Base-by-base conservation (phyloP, 179 eudicot genomes). In the Amaranthus tricolor region DNA sequence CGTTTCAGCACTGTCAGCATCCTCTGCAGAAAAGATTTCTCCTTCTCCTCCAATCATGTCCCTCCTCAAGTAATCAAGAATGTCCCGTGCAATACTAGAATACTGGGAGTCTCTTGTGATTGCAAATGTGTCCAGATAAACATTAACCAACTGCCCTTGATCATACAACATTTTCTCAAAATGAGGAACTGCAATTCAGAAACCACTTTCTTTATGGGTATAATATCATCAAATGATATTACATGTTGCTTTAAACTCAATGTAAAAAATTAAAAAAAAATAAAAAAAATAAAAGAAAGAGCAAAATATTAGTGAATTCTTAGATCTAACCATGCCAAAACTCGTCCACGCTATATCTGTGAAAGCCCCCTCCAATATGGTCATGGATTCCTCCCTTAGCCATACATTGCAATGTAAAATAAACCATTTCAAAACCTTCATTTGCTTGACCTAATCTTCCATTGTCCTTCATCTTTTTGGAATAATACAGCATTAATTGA, bases 131-230 rank as follows among this genome's bases (percentile, higher is more conserved):
- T 94, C 97, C 68, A 94, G 66, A 77, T 86, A 91, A 48, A 84
- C 91, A 78, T 90, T 90, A 70, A 80, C 94, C 79, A 94, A 82
- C 67, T 94, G 98, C 74, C 98, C 98, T 79, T 94, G 96, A 76
- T 94, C 98, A 47, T 94, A 94, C 84, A 94, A 63, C 98, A 94
- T 94, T 82, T 94, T 94, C 86, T 94, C 98, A 80, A 94, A 94
- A 86, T 94, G 98, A 47, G 98, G 97, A 79, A 94, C 98, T 94
- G 96, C 84, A 82, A 74, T 63, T 10, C 15, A 62, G 40, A 53
- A 71, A 45, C 49, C 54, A 40, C 13, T 45, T n/a, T 45, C 7
- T 7, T 40, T 14, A 67, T 64, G 13, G 8, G 51, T 45, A 31
- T 31, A 31, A 31, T 31, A 31, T 31, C 40, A 31, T 31, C 40